These are phyloP conservation scores for Coffea canephora DNA, from an alignment of 257 asterid species.

Conservation along the genomic window DNA sequence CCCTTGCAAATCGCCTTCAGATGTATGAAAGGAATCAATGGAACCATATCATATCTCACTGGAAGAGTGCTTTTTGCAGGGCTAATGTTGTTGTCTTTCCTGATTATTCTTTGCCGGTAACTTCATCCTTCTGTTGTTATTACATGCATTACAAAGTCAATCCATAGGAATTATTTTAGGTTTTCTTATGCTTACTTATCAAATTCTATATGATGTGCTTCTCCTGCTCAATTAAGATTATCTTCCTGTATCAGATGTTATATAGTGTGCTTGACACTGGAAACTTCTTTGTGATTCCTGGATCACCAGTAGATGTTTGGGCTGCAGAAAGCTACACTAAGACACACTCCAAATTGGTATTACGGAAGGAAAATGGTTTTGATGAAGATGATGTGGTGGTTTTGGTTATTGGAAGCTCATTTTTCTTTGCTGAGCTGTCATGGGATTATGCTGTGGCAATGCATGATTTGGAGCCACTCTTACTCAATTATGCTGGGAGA, in stretches of 20 bases:
- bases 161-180: neutral
- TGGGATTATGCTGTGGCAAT: conserved; percentile 81
- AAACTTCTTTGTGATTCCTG: conserved; percentile 97
- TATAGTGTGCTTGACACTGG: conserved; percentile 93
- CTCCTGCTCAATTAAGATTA: conserved; percentile 34
- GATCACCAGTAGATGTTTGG: conserved; percentile 91
- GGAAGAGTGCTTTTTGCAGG: conserved; percentile 72
- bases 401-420: conserved; percentile 86
- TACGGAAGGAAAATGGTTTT: conserved; percentile 75
- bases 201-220: conserved; percentile 11
- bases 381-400: conserved; percentile 67
- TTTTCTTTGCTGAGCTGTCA: conserved; percentile 66
- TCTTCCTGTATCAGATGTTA: conserved; percentile 77
- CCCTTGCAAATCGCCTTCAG: conserved; percentile 75
- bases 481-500: conserved; percentile 62
- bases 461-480: conserved; percentile 75
- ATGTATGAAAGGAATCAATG: conserved; percentile 60
- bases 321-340: conserved; percentile 83
- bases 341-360: conserved; percentile 69
- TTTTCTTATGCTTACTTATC: neutral
- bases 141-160: neutral
- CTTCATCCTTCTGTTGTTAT: conserved; percentile 19
- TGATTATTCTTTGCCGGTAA: conserved; percentile 84
- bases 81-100: conserved; percentile 92
- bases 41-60: conserved; percentile 70